These are phyloP conservation scores for Chlorella ohadii DNA, from an alignment of 139 green algal genomes.

Conservation along the genomic window DNA sequence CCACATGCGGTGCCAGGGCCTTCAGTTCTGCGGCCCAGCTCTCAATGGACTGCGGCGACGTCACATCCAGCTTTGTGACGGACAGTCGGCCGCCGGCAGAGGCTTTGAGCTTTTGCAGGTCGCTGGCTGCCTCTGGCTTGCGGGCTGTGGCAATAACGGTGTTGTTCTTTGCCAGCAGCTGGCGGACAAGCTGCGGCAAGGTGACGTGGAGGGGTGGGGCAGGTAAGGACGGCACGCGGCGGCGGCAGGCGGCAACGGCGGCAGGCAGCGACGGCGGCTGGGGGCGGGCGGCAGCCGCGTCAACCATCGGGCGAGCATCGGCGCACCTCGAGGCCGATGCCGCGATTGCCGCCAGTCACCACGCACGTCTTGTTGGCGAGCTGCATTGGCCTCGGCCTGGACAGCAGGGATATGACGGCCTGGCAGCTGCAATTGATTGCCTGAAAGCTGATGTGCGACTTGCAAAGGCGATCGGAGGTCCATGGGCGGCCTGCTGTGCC, in stretches of 20 bases:
- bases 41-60: conserved; percentile 17
- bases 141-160: conserved; percentile 53
- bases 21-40: conserved; percentile 13
- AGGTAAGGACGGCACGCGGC: neutral
- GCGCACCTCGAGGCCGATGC: conserved; percentile 43
- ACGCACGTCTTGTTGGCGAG: conserved; percentile 31
- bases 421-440: too few relatives aligned
- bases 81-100: neutral
- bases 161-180: conserved; percentile 56
- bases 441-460: too few relatives aligned
- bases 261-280: neutral
- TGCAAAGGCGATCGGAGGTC: too few relatives aligned
- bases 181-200: conserved; percentile 44
- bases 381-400: neutral
- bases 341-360: conserved; percentile 28
- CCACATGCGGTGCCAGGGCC: neutral
- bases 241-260: neutral
- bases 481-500: too few relatives aligned
- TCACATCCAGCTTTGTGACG: conserved; percentile 42
- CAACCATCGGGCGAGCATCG: too few relatives aligned
- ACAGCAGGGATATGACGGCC: too few relatives aligned
- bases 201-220: neutral
- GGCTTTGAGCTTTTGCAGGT: conserved; percentile 24
- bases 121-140: neutral
- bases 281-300: neutral